These are phyloP conservation scores for Cryptococcus neoformans DNA, from an alignment of 1,284 basidiomycete species.

Conservation along the genomic window DNA sequence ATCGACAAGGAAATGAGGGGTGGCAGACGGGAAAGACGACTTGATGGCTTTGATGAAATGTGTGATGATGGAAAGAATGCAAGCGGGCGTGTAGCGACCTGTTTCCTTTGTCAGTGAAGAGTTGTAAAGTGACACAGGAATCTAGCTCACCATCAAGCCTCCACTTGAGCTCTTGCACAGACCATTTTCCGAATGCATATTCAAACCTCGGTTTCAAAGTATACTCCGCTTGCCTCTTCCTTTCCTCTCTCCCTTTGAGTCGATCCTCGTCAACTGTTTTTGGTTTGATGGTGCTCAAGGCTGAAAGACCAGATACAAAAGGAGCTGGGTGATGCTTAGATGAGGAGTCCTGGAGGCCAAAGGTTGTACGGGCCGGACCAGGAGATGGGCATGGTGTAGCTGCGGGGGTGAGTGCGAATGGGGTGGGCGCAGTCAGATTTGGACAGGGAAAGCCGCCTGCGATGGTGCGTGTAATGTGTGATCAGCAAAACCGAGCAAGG, in stretches of 20 bases:
- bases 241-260: conserved; percentile 21
- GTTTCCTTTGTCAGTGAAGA: background rate
- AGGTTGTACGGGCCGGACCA: conserved; percentile 15
- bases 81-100: conserved; percentile 36
- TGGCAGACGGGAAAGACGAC: conserved; percentile 25
- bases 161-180: conserved; percentile 28
- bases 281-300: conserved; percentile 23
- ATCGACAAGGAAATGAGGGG: conserved; percentile 13
- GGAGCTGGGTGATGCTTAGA: background rate
- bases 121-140: background rate
- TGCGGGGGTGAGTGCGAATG: conserved; percentile 35
- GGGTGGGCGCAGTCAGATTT: conserved; percentile 39
- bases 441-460: conserved; percentile 37
- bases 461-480: background rate
- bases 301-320: conserved; percentile 19
- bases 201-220: conserved; percentile 33
- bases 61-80: conserved; percentile 26
- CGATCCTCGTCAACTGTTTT: conserved; percentile 20
- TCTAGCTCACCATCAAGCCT: conserved; percentile 30
- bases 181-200: conserved; percentile 35
- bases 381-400: conserved; percentile 31
- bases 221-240: conserved; percentile 32
- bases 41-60: conserved; percentile 27
- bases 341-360: conserved; percentile 6
- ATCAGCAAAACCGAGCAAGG: background rate